Evolutionary conservation across 2,329 filamentous ascomycete genomes (phyloP).

Genomic region (Paraconiothyrium brasiliense): DNA sequence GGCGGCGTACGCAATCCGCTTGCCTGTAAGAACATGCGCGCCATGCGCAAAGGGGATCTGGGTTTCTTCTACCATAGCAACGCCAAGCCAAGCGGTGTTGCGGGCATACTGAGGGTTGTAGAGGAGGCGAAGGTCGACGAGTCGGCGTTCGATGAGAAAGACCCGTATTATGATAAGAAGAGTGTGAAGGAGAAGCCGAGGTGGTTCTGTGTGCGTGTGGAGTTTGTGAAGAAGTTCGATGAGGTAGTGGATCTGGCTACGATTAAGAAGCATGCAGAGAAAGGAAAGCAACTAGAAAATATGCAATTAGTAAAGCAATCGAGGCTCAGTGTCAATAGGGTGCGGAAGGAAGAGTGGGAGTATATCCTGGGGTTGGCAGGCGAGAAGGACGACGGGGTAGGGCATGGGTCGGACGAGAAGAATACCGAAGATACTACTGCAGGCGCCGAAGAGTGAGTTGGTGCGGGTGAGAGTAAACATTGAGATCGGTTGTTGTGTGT

Average conservation of each 20-base stretch:
- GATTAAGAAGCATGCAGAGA: slow-evolving; percentile 69
- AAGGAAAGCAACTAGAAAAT: slow-evolving; percentile 68
- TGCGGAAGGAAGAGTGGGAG: slow-evolving; percentile 71
- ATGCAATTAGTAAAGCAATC: slow-evolving; percentile 87
- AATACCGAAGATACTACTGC: neutral
- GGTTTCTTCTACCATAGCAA: slow-evolving; percentile 99
- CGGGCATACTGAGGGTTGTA: slow-evolving; percentile 88
- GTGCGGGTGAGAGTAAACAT: neutral
- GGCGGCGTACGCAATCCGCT: slow-evolving; percentile 68
- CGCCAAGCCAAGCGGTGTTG: slow-evolving; percentile 87
- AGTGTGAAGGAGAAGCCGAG: slow-evolving; percentile 74
- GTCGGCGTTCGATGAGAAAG: slow-evolving; percentile 73
- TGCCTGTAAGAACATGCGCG: slow-evolving; percentile 88
- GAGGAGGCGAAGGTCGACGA: slow-evolving; percentile 83
- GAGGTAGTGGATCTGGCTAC: slow-evolving; percentile 75
- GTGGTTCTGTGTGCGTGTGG: slow-evolving; percentile 91
- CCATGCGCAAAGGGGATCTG: slow-evolving; percentile 90
- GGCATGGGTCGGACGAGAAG: neutral
- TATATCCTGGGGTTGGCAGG: slow-evolving; percentile 65
- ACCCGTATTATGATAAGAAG: slow-evolving; percentile 85
- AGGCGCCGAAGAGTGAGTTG: neutral
- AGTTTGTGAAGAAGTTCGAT: slow-evolving; percentile 84
- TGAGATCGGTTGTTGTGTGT: neutral
- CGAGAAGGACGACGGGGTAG: slow-evolving; percentile 11
- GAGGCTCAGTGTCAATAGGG: slow-evolving; percentile 82